Base-by-base conservation (phyloP, 768 basidiomycete species). In the Macrocybe gigantea region DNA sequence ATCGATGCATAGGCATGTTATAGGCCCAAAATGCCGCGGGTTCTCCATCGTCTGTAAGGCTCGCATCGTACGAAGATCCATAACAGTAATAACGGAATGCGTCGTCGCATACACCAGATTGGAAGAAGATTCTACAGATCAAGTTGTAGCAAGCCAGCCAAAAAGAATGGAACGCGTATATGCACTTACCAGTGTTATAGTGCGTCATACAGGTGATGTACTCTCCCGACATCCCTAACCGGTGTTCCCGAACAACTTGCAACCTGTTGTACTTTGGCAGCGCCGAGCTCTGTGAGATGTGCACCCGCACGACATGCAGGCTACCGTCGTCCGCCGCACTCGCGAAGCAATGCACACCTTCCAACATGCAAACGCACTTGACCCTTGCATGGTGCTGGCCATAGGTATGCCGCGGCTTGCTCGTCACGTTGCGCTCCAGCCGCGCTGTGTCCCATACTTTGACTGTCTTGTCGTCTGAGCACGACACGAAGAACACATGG, bases 361-460 rank as follows among this genome's bases (percentile, higher is more conserved):
- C 93, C 45, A 98, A 71, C 51, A 86, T 82, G 62, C 90, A 93
- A 11, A 96, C 65, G 56, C 78, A 69, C 61, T 78, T 77, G 45
- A 82, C 74, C 12, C 77, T 74, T 0, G 87, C 84, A 56, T 90
- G 70, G 41, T 74, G 73, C 48, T 74, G 73, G 8, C 65, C 64
- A 60, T 86, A 85, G 1, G 83, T 84, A 59, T 85, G 77, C 53
- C 85, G 62, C 47, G 80, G 82, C 69, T 90, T 90, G 61, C 87
- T 86, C 14, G 93, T 91, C 12, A 96, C 90, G 64, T 93, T 97
- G 48, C 94, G 78, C 60, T 97, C 95, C 39, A 98, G 73, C n/a
- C 93, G 75, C 6, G 90, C 88, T 1, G 93, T 87, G 54, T 92
- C 88, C 93, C 93, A 96, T 37, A 89, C 75, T 63, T 93, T 94